Conservation (phyloP, 2,329 filamentous ascomycete genomes). For the Ophiostoma tasmaniense region DNA sequence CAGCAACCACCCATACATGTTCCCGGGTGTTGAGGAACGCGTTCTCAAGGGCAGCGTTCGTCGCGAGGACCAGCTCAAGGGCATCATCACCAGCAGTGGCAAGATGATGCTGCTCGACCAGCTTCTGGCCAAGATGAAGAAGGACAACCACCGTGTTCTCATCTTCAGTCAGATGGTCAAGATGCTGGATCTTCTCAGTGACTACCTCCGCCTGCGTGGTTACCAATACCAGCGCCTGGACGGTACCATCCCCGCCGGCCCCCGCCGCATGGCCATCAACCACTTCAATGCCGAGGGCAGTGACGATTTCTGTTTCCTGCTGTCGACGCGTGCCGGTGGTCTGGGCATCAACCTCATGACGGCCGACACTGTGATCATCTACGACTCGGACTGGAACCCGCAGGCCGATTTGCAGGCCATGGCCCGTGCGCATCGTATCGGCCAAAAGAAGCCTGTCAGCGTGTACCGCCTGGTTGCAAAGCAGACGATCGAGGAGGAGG, state of each 20-base stretch:
- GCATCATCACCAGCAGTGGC: slow-evolving; percentile 90
- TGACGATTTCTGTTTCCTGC: slow-evolving; percentile 89
- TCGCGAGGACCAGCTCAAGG: slow-evolving; percentile 84
- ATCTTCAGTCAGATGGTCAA: slow-evolving; percentile 99
- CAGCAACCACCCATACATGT: slow-evolving; percentile 98
- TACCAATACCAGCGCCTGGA: slow-evolving; percentile 93
- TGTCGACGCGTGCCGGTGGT: slow-evolving; percentile 91
- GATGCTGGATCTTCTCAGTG: slow-evolving; percentile 92
- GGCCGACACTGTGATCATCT: slow-evolving; percentile 93
- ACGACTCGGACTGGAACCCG: slow-evolving; percentile 98
- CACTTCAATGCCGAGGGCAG: slow-evolving; percentile 97
- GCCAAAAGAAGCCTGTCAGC: slow-evolving; percentile 90
- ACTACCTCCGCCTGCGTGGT: slow-evolving; percentile 87
- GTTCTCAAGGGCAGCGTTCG: slow-evolving; percentile 72
- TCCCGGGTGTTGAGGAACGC: slow-evolving; percentile 83
- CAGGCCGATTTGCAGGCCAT: slow-evolving; percentile 97
- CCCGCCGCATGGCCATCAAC: slow-evolving; percentile 88
- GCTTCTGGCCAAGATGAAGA: slow-evolving; percentile 85
- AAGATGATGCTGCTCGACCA: slow-evolving; percentile 99
- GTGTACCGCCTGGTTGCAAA: slow-evolving; percentile 96
- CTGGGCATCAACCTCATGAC: slow-evolving; percentile 99
- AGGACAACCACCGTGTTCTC: slow-evolving; percentile 87
- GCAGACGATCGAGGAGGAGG: slow-evolving; percentile 96
- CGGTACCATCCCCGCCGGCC: slow-evolving; percentile 82
- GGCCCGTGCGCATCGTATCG: slow-evolving; percentile 95